A percentile compares a stretch with the other conserved stretches of the same genome.
Conservation (phyloP, 257 asterid species). For the Solanum sitiens region DNA sequence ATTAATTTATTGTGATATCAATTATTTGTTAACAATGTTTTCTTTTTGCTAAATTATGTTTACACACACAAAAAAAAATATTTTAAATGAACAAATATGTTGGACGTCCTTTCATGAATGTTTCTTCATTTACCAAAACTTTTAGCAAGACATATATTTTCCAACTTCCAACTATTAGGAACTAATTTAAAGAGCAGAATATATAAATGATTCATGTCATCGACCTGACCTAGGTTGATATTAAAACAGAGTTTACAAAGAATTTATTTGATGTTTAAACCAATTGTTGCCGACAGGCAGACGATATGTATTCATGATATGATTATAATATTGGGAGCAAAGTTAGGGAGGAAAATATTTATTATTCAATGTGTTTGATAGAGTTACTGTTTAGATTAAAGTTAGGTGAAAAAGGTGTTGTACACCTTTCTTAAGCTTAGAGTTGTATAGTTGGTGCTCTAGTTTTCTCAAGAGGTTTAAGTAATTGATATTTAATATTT, state of each 20-base stretch:
- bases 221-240: background rate
- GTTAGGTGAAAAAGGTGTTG: background rate
- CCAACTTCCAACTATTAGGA: background rate
- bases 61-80: background rate
- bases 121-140: background rate
- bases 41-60: background rate
- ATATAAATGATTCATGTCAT: background rate
- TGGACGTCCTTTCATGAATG: background rate
- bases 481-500: background rate
- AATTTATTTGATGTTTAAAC: background rate
- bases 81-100: background rate
- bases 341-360: background rate
- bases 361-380: background rate
- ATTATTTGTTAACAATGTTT: background rate
- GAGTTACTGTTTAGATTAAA: background rate
- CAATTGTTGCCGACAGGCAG: background rate
- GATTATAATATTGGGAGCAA: background rate
- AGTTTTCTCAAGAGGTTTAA: background rate
- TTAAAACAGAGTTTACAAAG: background rate
- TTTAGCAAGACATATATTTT: background rate
- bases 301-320: background rate
- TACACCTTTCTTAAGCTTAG: background rate
- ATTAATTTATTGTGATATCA: background rate
- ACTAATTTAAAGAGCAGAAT: background rate
- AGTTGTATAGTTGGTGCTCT: background rate